Base-by-base conservation (phyloP, 371 early-diverging fungal genomes). In the Syncephalis plumigaleata region DNA sequence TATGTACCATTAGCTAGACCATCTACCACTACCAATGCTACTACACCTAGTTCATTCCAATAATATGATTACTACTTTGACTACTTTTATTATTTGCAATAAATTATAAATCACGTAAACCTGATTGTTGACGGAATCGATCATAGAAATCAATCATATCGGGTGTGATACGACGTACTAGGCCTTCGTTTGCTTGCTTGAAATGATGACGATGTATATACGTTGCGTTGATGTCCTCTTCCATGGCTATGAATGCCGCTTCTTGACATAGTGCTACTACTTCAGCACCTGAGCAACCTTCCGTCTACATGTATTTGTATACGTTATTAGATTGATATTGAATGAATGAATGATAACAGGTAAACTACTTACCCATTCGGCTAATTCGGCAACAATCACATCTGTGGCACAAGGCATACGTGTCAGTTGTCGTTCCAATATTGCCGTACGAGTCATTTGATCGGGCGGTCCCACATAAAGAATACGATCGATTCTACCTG, bases 251-350 rank as follows among this genome's bases (percentile, higher is more conserved):
- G 55, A 95, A 61, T 5, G 89, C 96, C 0, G 95, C 92, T 43
- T 91, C 90, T 63, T 94, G 94, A 53, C 96, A 92, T 20, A 97
- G 61, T 0, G 88, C 70, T 1, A 92, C 91, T 7, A 87, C 73
- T 60, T 97, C 98, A 2, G 98, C 98, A 36, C 96, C 98, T 18
- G 93, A 91, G 51, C 80, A 91, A 11, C 93, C 93, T 1, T 85
- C 79, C 3, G 87, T 87, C 75, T 80, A 39, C 18, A 22, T n/a
- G n/a, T n/a, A n/a, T n/a, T n/a, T n/a, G n/a, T n/a, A n/a, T n/a
- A n/a, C n/a, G n/a, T n/a, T n/a, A n/a, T n/a, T n/a, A n/a, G n/a
- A n/a, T n/a, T n/a, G 42, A n/a, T 37, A 44, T 7, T 44, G 51
- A 37, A 37, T 22, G 9, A 39, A 49, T 39, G 8, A 52, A 52